phyloP scores from a whole-genome alignment of 2,329 filamentous ascomycete species.

The Cylindrodendrum hubeiense region DNA sequence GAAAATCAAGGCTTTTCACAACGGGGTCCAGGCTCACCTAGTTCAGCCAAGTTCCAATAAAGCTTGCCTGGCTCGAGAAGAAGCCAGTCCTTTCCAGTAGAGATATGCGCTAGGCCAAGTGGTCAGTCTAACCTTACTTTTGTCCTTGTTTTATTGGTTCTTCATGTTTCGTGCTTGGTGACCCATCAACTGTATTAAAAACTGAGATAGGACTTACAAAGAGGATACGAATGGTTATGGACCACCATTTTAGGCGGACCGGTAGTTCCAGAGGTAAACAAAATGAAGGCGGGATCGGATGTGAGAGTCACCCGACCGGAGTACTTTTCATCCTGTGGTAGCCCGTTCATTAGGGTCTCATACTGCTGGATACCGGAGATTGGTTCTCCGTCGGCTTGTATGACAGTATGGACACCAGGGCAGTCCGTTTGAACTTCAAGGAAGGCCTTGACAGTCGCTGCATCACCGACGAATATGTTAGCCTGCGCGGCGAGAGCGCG shows the following conservation, averaged over 20 bases:
- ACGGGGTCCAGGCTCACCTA: not conserved
- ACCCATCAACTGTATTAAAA: not conserved
- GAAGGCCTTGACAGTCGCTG: not conserved
- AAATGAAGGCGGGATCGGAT: not conserved
- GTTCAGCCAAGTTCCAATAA: not conserved
- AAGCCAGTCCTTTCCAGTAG: not conserved
- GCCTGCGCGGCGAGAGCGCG: not conserved
- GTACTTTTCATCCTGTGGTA: not conserved
- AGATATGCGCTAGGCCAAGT: not conserved
- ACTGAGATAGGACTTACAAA: not conserved
- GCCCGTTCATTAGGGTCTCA: not conserved
- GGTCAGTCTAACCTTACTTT: no score
- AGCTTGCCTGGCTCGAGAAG: not conserved
- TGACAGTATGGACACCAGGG: not conserved
- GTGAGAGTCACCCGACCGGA: not conserved
- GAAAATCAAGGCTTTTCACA: no score
- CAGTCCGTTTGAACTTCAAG: not conserved
- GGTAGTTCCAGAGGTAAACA: not conserved
- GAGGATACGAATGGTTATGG: not conserved
- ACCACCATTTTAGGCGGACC: not conserved
- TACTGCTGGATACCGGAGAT: not conserved
- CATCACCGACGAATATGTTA: not conserved
- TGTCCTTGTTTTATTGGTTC: not conserved
- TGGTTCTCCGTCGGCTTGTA: not conserved
- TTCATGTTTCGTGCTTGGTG: not conserved